phyloP scores from a whole-genome alignment of 352 stramenopile genomes.

The Ophiocytium majus region DNA sequence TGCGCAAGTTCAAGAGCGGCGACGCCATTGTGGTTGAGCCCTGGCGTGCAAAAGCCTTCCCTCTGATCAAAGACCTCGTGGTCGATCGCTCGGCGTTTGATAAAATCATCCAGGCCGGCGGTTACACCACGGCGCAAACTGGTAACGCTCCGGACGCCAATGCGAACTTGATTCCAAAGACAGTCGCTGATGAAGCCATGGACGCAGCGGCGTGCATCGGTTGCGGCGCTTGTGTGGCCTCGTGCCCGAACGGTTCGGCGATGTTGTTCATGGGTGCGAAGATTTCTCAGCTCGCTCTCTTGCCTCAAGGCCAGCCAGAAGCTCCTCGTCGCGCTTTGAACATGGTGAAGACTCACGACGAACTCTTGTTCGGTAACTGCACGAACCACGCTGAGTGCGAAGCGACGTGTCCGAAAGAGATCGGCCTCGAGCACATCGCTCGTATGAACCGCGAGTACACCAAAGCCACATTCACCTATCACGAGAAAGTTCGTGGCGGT shows the following conservation, averaged over 20 bases:
- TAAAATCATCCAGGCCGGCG: constrained; percentile 1
- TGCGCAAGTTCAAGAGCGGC: background rate
- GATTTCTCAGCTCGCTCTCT: constrained; percentile 7
- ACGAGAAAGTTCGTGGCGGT: background rate
- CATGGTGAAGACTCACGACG: constrained; percentile 8
- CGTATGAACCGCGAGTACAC: constrained; percentile 3
- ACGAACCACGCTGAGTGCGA: constrained; percentile 8
- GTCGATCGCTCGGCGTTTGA: background rate
- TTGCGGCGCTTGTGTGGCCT: constrained; percentile 4
- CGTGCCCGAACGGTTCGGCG: background rate
- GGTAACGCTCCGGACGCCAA: constrained; percentile 9
- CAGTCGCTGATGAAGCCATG: constrained; percentile 11
- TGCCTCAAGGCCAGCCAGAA: constrained; percentile 4
- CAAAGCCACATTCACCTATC: constrained; percentile 12
- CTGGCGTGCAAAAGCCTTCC: background rate
- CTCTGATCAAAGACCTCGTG: constrained; percentile 12
- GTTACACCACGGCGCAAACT: background rate
- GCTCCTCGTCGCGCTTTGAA: background rate
- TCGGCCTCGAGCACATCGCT: background rate
- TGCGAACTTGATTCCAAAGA: background rate
- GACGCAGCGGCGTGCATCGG: background rate
- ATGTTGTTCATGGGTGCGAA: constrained; percentile 12
- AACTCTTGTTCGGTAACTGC: background rate
- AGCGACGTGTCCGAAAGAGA: constrained; percentile 13
- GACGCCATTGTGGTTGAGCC: background rate